A percentile compares a stretch with the other conserved stretches of the same genome.
phyloP scores from a whole-genome alignment of 2,329 filamentous ascomycete species.

The Fusarium pseudograminearum region DNA sequence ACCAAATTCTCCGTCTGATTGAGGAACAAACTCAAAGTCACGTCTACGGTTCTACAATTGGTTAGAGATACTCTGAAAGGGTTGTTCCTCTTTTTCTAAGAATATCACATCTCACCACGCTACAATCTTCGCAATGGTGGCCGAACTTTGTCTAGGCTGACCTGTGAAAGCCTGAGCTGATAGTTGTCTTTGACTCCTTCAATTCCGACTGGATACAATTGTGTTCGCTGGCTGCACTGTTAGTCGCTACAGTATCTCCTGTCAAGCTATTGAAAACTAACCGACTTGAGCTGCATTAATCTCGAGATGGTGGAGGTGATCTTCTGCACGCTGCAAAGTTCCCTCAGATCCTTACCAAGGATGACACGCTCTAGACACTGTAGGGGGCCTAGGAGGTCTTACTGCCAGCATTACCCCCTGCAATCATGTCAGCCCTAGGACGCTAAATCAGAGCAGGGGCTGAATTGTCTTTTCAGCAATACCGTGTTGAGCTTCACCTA shows the following conservation, averaged over 20 bases:
- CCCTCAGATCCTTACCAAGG: slow-evolving; percentile 19
- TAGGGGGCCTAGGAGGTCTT: not conserved
- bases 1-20: not conserved
- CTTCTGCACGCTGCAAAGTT: slow-evolving; percentile 16
- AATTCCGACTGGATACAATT: slow-evolving; percentile 14
- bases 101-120: slow-evolving; percentile 27
- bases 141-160: slow-evolving; percentile 31
- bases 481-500: not conserved
- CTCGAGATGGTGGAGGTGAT: slow-evolving; percentile 20
- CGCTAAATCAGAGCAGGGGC: slow-evolving; percentile 29
- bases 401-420: slow-evolving; percentile 26
- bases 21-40: not conserved
- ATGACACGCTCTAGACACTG: slow-evolving; percentile 22
- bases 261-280: slow-evolving; percentile 9
- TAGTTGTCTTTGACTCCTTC: slow-evolving; percentile 1
- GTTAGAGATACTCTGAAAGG: not conserved
- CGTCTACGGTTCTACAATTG: not conserved
- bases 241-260: not conserved
- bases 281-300: slow-evolving; percentile 33
- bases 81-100: slow-evolving; percentile 18
- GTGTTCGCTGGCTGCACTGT: slow-evolving; percentile 13
- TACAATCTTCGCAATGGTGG: slow-evolving; percentile 30
- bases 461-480: slow-evolving; percentile 15
- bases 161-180: slow-evolving; percentile 31
- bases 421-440: slow-evolving; percentile 46